A percentile compares a stretch with the other conserved stretches of the same genome.
These are phyloP conservation scores for Ceratocystis cacaofunesta DNA, from an alignment of 2,329 filamentous ascomycete species.

Conservation along the genomic window DNA sequence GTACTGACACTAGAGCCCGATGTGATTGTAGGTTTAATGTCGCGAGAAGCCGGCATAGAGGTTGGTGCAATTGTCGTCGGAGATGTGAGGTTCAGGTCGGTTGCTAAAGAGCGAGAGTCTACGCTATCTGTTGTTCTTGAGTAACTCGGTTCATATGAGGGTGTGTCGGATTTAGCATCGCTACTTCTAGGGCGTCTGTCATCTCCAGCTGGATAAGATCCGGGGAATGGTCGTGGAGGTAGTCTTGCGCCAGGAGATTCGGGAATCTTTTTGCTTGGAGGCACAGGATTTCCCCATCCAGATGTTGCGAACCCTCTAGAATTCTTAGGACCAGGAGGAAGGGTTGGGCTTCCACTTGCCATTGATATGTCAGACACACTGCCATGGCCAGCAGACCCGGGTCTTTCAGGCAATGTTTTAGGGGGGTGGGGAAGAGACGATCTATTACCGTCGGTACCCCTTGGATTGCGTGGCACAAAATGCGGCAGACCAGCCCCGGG, in stretches of 20 bases:
- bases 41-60: not conserved
- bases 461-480: conserved; percentile 38
- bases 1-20: not conserved
- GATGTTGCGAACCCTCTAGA: conserved; percentile 1
- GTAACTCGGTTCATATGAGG: not conserved
- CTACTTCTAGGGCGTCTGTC: conserved; percentile 38
- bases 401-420: conserved; percentile 32
- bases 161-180: conserved; percentile 31
- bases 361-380: conserved; percentile 16
- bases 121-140: not conserved
- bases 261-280: conserved; percentile 32
- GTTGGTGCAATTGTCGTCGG: conserved; percentile 6
- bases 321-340: conserved; percentile 18
- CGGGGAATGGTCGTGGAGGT: conserved; percentile 12
- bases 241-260: conserved; percentile 39
- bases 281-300: conserved; percentile 39
- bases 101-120: not conserved
- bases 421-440: conserved; percentile 15
- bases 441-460: conserved; percentile 30
- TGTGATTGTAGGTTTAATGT: conserved; percentile 1
- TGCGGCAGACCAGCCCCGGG: conserved; percentile 30
- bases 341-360: conserved; percentile 23
- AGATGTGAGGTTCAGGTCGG: not conserved
- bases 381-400: conserved; percentile 29
- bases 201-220: conserved; percentile 24